These are phyloP conservation scores for Nicotiana tabacum DNA, from an alignment of 257 asterid species.

Conservation along the genomic window DNA sequence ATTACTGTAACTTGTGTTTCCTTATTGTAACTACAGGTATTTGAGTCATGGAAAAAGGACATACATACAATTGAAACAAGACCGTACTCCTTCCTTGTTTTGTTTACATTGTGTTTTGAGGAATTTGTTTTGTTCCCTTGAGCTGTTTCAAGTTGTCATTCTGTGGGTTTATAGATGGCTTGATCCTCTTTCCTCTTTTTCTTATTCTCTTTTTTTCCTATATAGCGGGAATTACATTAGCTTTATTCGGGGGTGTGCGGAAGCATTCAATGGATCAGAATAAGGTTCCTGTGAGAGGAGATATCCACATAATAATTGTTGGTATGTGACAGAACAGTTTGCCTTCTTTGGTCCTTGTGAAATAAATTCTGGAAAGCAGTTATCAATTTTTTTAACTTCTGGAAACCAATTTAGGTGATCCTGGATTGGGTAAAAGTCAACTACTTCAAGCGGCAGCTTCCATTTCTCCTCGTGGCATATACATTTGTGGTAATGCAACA, in stretches of 20 bases:
- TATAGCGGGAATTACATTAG: constrained; percentile 77
- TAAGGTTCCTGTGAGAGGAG: constrained; percentile 96
- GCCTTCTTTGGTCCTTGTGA: not conserved
- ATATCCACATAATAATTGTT: constrained; percentile 80
- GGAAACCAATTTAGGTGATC: constrained; percentile 56
- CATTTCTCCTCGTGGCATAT: constrained; percentile 94
- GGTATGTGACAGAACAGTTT: constrained; percentile 39
- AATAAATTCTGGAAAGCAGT: too few species aligned
- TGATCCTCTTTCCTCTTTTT: too few species aligned
- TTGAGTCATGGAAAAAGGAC: too few species aligned
- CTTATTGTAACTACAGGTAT: too few species aligned
- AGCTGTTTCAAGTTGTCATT: too few species aligned
- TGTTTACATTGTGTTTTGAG: too few species aligned
- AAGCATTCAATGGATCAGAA: constrained; percentile 93
- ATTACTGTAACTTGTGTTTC: too few species aligned
- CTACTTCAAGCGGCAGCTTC: constrained; percentile 97
- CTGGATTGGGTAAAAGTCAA: constrained; percentile 96
- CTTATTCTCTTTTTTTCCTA: constrained; percentile 1
- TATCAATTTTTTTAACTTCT: not conserved
- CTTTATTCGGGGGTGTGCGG: constrained; percentile 82
- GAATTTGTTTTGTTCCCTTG: too few species aligned
- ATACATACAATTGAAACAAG: too few species aligned
- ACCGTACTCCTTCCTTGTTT: too few species aligned
- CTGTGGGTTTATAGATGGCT: too few species aligned
- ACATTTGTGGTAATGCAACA: constrained; percentile 93